These are phyloP conservation scores for Alternaria ethzedia DNA, from an alignment of 2,329 filamentous ascomycete species.

Conservation along the genomic window DNA sequence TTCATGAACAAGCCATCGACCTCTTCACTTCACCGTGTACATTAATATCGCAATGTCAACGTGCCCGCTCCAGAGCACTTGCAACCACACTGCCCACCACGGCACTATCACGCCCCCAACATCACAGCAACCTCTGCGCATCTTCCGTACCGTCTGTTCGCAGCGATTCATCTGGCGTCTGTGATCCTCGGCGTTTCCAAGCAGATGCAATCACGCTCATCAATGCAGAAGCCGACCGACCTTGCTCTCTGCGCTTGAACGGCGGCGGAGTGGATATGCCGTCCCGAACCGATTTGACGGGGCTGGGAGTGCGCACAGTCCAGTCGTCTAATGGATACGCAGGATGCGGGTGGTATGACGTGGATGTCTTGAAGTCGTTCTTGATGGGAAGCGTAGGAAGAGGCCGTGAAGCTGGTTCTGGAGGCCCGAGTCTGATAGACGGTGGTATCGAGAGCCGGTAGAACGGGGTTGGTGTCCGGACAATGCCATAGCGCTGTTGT, in stretches of 20 bases:
- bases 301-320: slow-evolving; percentile 37
- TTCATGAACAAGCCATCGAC: neutral
- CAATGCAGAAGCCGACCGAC: slow-evolving; percentile 23
- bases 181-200: slow-evolving; percentile 31
- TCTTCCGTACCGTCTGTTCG: neutral
- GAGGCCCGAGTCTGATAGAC: slow-evolving; percentile 24
- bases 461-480: slow-evolving; percentile 6
- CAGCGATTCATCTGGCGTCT: neutral
- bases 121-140: slow-evolving; percentile 15
- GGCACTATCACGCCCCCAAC: neutral
- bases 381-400: slow-evolving; percentile 29
- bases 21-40: neutral
- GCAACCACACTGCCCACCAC: neutral
- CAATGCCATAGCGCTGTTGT: slow-evolving; percentile 10
- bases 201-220: slow-evolving; percentile 27
- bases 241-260: slow-evolving; percentile 13
- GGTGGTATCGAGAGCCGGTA: slow-evolving; percentile 36
- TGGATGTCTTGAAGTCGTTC: slow-evolving; percentile 15
- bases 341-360: slow-evolving; percentile 30
- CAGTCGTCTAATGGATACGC: slow-evolving; percentile 36
- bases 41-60: neutral
- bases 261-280: slow-evolving; percentile 29
- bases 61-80: neutral
- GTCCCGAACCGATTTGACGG: slow-evolving; percentile 29
- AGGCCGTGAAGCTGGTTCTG: slow-evolving; percentile 9